Evolutionary conservation across 768 basidiomycete genomes (phyloP).

Genomic region (Dendrothele bispora): DNA sequence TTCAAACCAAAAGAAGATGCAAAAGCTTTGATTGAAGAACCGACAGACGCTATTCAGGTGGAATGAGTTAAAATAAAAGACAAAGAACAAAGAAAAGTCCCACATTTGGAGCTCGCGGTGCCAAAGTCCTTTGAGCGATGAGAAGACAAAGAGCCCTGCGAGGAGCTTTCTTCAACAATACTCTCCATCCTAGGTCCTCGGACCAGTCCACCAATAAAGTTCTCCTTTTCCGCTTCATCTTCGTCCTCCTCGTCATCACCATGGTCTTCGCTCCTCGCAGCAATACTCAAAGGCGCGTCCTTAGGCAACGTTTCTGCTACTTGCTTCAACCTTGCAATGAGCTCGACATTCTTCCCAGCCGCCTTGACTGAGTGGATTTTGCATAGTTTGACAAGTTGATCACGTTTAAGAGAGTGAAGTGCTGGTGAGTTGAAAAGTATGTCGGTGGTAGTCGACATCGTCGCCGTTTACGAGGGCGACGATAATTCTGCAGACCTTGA

Average conservation of each 20-base stretch:
- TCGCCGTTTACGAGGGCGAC: neutral
- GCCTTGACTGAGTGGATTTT: slow-evolving; percentile 82
- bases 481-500: neutral
- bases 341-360: slow-evolving; percentile 73
- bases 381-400: slow-evolving; percentile 84
- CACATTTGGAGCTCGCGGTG: slow-evolving; percentile 50
- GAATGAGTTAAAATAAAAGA: slow-evolving; percentile 13
- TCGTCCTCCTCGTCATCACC: slow-evolving; percentile 15
- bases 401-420: slow-evolving; percentile 78
- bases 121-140: slow-evolving; percentile 64
- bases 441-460: slow-evolving; percentile 71
- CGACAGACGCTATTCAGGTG: slow-evolving; percentile 46
- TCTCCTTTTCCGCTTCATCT: slow-evolving; percentile 26
- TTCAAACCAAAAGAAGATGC: slow-evolving; percentile 78
- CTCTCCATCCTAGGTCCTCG: slow-evolving; percentile 55
- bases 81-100: slow-evolving; percentile 26
- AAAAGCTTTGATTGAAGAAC: slow-evolving; percentile 73
- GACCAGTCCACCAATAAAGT: slow-evolving; percentile 8
- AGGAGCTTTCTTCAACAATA: slow-evolving; percentile 58
- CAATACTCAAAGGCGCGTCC: slow-evolving; percentile 55
- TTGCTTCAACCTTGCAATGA: slow-evolving; percentile 65
- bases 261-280: slow-evolving; percentile 46
- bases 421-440: slow-evolving; percentile 87
- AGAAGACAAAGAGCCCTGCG: slow-evolving; percentile 51
- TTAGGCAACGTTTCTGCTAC: slow-evolving; percentile 66